Evolutionary conservation across 345 rosid genomes (phyloP).

Genomic region (Gossypium turneri): DNA sequence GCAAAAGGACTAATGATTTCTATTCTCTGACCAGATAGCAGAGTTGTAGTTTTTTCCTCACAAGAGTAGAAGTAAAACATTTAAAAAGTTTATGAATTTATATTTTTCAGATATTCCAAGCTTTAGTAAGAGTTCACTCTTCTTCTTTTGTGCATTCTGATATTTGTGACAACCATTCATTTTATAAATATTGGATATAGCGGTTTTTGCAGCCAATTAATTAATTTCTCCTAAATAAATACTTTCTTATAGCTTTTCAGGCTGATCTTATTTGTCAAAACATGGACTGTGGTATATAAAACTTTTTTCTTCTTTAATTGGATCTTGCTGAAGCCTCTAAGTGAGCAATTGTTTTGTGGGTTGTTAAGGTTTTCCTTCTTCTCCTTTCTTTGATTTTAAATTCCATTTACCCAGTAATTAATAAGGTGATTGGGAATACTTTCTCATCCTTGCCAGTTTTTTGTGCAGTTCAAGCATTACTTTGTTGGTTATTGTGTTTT

Average conservation of each 20-base stretch:
- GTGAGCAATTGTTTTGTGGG: not conserved
- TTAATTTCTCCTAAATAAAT: not conserved
- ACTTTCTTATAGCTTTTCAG: not conserved
- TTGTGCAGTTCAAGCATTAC: not conserved
- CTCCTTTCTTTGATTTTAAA: not conserved
- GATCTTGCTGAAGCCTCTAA: not conserved
- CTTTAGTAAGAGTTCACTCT: not conserved
- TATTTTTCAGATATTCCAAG: not conserved
- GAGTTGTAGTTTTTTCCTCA: not conserved
- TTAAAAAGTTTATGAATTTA: not conserved
- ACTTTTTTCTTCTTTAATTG: not conserved
- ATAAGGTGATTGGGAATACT: not conserved
- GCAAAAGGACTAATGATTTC: not conserved
- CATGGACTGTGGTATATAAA: not conserved
- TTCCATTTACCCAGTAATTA: not conserved
- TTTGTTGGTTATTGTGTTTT: not conserved
- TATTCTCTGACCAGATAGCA: not conserved
- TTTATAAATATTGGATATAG: not conserved
- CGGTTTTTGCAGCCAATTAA: not conserved
- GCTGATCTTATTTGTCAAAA: not conserved
- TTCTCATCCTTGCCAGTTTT: not conserved
- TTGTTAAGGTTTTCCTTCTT: not conserved
- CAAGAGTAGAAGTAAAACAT: not conserved
- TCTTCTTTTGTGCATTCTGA: not conserved
- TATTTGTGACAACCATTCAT: conserved; percentile 2